phyloP scores from a whole-genome alignment of 768 basidiomycete species.

The Infundibulicybe gibba region DNA sequence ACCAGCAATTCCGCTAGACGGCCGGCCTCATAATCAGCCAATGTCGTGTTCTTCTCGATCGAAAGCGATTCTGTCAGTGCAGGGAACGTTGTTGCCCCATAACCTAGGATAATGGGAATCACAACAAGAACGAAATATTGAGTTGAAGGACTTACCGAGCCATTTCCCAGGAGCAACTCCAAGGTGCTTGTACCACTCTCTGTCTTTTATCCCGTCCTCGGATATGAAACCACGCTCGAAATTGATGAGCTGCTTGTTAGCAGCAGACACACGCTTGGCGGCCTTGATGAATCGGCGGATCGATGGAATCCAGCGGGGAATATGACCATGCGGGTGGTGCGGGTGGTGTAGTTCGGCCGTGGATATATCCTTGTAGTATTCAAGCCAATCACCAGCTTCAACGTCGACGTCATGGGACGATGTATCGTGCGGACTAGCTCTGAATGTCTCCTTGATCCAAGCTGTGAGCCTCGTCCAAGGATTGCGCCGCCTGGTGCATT shows the following conservation, averaged over 20 bases:
- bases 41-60: slow-evolving; percentile 58
- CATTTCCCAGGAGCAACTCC: slow-evolving; percentile 86
- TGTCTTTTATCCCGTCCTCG: slow-evolving; percentile 71
- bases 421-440: slow-evolving; percentile 25
- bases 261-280: slow-evolving; percentile 50
- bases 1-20: slow-evolving; percentile 55
- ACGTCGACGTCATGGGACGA: slow-evolving; percentile 2
- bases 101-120: slow-evolving; percentile 39
- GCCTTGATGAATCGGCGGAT: slow-evolving; percentile 50
- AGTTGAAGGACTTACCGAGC: slow-evolving; percentile 48
- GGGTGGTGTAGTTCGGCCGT: not conserved
- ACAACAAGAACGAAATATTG: too few species aligned
- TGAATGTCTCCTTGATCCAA: slow-evolving; percentile 35
- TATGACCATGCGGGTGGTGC: not conserved
- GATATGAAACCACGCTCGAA: slow-evolving; percentile 85
- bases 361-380: slow-evolving; percentile 10
- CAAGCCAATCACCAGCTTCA: slow-evolving; percentile 25
- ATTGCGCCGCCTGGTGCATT: slow-evolving; percentile 15
- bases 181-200: slow-evolving; percentile 85
- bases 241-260: slow-evolving; percentile 61
- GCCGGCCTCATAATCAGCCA: slow-evolving; percentile 57
- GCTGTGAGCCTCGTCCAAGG: slow-evolving; percentile 20
- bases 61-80: slow-evolving; percentile 75
- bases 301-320: slow-evolving; percentile 22
- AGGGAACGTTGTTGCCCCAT: slow-evolving; percentile 83